A percentile compares a stretch with the other conserved stretches of the same genome.
These are phyloP conservation scores for Trichomonascus vanleenenianus DNA, from an alignment of 805 yeast genomes.

Conservation along the genomic window DNA sequence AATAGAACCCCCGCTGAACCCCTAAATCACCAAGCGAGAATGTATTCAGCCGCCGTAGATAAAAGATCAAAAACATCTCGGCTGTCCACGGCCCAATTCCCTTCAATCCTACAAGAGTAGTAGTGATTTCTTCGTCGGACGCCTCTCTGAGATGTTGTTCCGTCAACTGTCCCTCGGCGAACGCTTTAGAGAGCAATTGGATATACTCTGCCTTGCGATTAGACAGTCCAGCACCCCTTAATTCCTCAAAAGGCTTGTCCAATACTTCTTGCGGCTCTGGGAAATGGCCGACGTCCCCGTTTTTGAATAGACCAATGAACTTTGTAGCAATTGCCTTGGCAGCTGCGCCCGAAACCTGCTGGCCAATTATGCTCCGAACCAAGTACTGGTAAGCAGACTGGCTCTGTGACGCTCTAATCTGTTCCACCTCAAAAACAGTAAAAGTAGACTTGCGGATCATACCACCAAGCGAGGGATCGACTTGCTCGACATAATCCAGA, in stretches of 20 bases:
- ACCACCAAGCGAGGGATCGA: constrained; percentile 34
- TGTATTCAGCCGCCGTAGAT: constrained; percentile 56
- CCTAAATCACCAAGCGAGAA: constrained; percentile 80
- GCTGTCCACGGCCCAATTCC: constrained; percentile 64
- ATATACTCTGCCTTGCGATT: constrained; percentile 56
- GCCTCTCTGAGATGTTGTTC: constrained; percentile 20
- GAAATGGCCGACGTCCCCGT: constrained; percentile 17
- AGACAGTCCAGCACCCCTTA: constrained; percentile 64
- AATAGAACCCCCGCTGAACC: constrained; percentile 69
- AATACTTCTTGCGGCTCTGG: constrained; percentile 49
- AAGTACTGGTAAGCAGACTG: constrained; percentile 11
- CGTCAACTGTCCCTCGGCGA: constrained; percentile 17
- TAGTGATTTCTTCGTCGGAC: constrained; percentile 28
- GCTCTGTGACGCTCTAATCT: constrained; percentile 3
- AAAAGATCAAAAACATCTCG: constrained; percentile 75
- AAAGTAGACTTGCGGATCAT: constrained; percentile 25
- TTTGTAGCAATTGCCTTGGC: constrained; percentile 55
- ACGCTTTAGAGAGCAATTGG: constrained; percentile 48
- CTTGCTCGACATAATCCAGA: constrained; percentile 25
- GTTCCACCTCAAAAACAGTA: constrained; percentile 18
- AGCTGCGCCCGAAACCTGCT: constrained; percentile 53
- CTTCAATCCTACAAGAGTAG: constrained; percentile 24
- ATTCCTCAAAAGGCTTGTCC: constrained; percentile 34
- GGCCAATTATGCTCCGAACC: constrained; percentile 25
- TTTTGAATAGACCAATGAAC: constrained; percentile 33